Percentiles rank a stretch among this genome's conserved stretches.
Conservation (phyloP, 2,329 filamentous ascomycete species). For the Orbilia ellipsospora region DNA sequence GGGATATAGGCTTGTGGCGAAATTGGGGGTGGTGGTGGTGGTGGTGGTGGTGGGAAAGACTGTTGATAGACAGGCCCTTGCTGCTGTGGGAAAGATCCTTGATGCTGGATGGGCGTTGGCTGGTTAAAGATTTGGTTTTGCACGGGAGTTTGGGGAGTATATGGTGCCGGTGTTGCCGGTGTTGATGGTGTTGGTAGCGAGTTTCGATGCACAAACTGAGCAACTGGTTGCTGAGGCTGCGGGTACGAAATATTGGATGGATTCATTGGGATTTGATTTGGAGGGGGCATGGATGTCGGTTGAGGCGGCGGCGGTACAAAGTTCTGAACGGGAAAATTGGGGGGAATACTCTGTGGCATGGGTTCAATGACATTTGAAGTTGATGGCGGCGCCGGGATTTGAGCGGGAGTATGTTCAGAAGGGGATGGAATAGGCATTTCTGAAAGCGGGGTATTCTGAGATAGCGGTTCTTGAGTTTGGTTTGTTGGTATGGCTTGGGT, state of each 20-base stretch:
- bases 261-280: not conserved
- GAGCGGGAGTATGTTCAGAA: not conserved
- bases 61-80: conserved; percentile 4
- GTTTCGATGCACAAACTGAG: conserved; percentile 4
- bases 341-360: not conserved
- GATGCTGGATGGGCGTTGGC: conserved; percentile 8
- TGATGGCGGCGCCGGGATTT: not conserved
- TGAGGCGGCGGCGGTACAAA: not conserved
- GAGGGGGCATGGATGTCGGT: not conserved
- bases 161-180: not conserved
- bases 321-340: not conserved
- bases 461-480: not conserved
- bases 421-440: not conserved
- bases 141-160: not conserved
- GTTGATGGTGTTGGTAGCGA: not conserved
- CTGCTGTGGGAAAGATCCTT: conserved; percentile 9
- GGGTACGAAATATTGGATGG: not conserved
- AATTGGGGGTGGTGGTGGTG: not conserved
- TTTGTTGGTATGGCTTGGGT: not conserved
- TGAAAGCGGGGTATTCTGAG: not conserved
- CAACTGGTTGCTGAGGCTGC: not conserved
- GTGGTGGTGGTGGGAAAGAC: conserved; percentile 12
- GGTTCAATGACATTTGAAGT: no score
- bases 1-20: conserved; percentile 7
- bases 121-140: conserved; percentile 3